Evolutionary conservation across 805 yeast species (phyloP).

Genomic region (Scheffersomyces stipitis): DNA sequence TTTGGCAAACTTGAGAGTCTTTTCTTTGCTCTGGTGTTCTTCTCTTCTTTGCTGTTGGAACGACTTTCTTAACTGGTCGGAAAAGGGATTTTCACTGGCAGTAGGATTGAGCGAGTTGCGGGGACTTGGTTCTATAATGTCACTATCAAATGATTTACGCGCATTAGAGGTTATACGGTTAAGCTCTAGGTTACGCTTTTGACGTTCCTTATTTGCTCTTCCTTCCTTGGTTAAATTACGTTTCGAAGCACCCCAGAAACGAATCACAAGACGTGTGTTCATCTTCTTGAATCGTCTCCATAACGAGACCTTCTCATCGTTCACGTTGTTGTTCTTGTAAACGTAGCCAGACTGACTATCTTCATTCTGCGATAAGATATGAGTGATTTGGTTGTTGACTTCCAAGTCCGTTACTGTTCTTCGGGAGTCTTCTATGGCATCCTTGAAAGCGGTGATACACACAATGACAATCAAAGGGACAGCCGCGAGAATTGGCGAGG

Average conservation of each 20-base stretch:
- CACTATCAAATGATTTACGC: constrained; percentile 30
- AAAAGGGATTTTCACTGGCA: constrained; percentile 6
- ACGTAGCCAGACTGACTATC: constrained; percentile 24
- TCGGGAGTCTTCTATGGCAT: constrained; percentile 79
- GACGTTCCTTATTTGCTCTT: constrained; percentile 26
- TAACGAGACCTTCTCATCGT: constrained; percentile 58
- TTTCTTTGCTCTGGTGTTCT: constrained; percentile 8
- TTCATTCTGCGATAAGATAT: constrained; percentile 52
- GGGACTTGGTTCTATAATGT: constrained; percentile 2
- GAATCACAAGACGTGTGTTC: constrained; percentile 31
- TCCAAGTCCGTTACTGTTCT: constrained; percentile 71
- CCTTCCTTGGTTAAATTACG: constrained; percentile 34
- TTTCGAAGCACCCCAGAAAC: constrained; percentile 25
- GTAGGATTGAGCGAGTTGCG: constrained; percentile 8
- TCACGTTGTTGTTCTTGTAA: constrained; percentile 55
- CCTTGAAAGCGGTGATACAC: constrained; percentile 70
- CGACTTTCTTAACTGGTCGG: constrained; percentile 10
- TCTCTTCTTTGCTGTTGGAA: constrained; percentile 16
- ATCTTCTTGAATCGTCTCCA: constrained; percentile 73
- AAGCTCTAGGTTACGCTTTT: constrained; percentile 2
- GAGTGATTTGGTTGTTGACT: constrained; percentile 72
- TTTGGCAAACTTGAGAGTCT: constrained; percentile 29
- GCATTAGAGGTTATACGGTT: constrained; percentile 5
- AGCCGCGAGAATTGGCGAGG: constrained; percentile 69
- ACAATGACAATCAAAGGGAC: constrained; percentile 82